Evolutionary conservation across 2,329 filamentous ascomycete genomes (phyloP), one percentile per base, ranked within the genome.

Genomic region (Rutstroemia sp.): DNA sequence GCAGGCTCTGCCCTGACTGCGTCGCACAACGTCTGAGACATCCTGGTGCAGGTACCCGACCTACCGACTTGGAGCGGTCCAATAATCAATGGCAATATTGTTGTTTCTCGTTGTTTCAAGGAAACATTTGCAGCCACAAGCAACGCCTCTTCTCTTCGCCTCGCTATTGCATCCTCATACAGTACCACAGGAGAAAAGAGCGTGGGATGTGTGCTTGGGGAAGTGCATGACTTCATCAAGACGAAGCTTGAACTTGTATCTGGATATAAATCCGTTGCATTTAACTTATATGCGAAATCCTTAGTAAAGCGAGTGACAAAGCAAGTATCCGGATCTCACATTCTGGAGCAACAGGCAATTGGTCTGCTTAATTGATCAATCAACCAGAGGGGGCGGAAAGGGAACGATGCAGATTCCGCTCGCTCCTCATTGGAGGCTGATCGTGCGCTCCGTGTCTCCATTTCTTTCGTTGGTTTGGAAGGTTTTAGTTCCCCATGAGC

Each of bases 41-140:
- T 21, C 54, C 21, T 51, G 40, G 54, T 52, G 48, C 54, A 52
- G 54, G 54, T 51, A 56, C 54, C 54, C 48, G 54, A 52, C 48
- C 19, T 27, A 9, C 54, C 48, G 54, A 52, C 48, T n/a, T 27
- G 8, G 8, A 38, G 42, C 48, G 39, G 51, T 56, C 54, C 54
- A 56, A 56, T 56, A 27, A 52, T 40, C 53, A 19, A 55, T 36
- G 27, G 23, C 53, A n/a, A 45, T 56, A 27, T 45, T 25, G 53
- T 34, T 55, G 17, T 51, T 50, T 51, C 47, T 55, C 47, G 53
- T 45, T 55, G 53, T 51, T 54, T 55, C 47, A 52, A 46, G 39
- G 48, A 36, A 51, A 39, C n/a, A 39, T 23, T n/a, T 21, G 27
- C 42, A 40, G 23, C 54, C 48, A 17, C 21, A 34, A n/a, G 25